Conservation (phyloP, 2,329 filamentous ascomycete genomes). For the Pyrenochaeta sp. region DNA sequence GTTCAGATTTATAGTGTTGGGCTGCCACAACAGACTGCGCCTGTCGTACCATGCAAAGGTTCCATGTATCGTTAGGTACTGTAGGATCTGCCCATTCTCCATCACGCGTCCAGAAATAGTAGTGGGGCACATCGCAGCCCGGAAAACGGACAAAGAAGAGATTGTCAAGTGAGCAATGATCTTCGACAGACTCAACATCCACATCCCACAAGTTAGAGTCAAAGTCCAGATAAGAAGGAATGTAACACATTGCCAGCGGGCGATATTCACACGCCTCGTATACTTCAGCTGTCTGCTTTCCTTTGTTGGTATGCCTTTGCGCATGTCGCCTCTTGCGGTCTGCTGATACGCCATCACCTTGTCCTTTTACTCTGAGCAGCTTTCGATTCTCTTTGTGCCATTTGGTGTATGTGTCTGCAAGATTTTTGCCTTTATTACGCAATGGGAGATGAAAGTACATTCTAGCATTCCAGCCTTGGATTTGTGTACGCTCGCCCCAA, state of each 20-base stretch:
- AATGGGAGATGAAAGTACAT: constrained; percentile 38
- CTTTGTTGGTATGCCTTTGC: constrained; percentile 20
- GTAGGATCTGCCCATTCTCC: constrained; percentile 35
- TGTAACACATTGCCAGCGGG: constrained; percentile 30
- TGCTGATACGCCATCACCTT: not conserved
- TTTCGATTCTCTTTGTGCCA: constrained; percentile 19
- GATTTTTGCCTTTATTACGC: constrained; percentile 7
- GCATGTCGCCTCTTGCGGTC: constrained; percentile 11
- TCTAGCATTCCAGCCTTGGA: constrained; percentile 37
- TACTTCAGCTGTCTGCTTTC: constrained; percentile 23
- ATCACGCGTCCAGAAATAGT: constrained; percentile 39
- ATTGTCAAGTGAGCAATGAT: constrained; percentile 17
- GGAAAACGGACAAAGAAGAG: constrained; percentile 40
- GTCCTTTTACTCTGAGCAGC: constrained; percentile 5
- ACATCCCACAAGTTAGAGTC: not conserved
- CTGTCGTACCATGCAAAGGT: not conserved
- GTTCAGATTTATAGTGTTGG: not conserved
- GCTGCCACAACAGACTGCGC: not conserved
- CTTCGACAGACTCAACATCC: not conserved
- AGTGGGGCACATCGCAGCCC: constrained; percentile 41
- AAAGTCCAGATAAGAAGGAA: constrained; percentile 37
- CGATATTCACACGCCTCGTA: constrained; percentile 30
- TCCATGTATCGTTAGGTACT: constrained; percentile 24
- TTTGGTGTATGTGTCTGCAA: constrained; percentile 28
- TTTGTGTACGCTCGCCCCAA: constrained; percentile 37